phyloP scores from a whole-genome alignment of 2,329 filamentous ascomycete species.

The Blumeria hordei region DNA sequence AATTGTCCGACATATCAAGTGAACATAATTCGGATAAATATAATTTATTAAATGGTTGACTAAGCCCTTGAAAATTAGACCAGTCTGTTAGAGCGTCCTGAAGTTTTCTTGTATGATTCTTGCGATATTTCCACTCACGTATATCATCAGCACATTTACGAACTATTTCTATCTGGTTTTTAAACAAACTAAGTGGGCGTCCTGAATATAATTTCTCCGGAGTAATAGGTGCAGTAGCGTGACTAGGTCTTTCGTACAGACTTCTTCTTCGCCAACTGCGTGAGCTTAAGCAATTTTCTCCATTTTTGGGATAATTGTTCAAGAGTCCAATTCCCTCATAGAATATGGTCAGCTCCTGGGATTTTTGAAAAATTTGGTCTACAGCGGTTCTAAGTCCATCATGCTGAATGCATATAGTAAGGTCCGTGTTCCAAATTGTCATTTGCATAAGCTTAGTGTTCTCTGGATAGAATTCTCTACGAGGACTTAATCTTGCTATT shows the following conservation, averaged over 20 bases:
- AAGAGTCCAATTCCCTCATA: background rate
- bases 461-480: constrained; percentile 20
- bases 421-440: constrained; percentile 18
- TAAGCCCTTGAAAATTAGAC: constrained; percentile 18
- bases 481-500: constrained; percentile 13
- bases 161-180: constrained; percentile 4
- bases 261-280: background rate
- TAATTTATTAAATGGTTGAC: constrained; percentile 9
- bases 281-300: constrained; percentile 3
- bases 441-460: constrained; percentile 20
- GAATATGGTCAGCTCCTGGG: constrained; percentile 6
- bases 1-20: constrained; percentile 17
- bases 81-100: constrained; percentile 13
- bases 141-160: constrained; percentile 11
- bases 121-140: constrained; percentile 7
- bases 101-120: constrained; percentile 11
- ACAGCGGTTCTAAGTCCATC: constrained; percentile 10
- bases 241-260: background rate
- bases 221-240: background rate
- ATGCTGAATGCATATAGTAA: constrained; percentile 20
- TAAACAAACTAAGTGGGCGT: background rate
- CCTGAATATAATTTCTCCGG: background rate
- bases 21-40: constrained; percentile 19
- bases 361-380: constrained; percentile 5
- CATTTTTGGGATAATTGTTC: background rate